Percentiles rank a stretch among this genome's conserved stretches.
Conservation (phyloP, 2,329 filamentous ascomycete genomes). For the Fusarium staphyleae region DNA sequence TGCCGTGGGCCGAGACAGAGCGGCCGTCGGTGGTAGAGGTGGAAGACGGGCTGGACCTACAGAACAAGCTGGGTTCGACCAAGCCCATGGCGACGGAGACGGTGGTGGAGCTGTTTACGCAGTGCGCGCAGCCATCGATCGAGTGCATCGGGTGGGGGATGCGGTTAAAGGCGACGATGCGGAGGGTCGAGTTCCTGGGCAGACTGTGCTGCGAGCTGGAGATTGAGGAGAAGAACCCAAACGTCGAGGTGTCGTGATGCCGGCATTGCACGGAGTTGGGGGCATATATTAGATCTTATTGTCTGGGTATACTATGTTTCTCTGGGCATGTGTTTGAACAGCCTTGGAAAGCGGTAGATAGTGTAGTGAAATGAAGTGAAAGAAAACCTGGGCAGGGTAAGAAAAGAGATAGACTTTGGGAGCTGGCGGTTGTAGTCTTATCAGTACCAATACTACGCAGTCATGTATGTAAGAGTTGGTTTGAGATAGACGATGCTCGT, state of each 20-base stretch:
- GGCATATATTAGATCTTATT: neutral
- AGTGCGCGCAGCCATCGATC: conserved; percentile 33
- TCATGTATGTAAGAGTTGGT: too few relatives aligned
- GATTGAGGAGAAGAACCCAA: conserved; percentile 36
- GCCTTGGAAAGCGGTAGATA: neutral
- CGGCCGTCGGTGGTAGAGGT: conserved; percentile 37
- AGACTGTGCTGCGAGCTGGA: conserved; percentile 38
- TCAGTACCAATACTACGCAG: too few relatives aligned
- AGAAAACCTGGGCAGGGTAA: too few relatives aligned
- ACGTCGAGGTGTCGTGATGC: conserved; percentile 24
- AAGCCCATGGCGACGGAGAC: conserved; percentile 34
- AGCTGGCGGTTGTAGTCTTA: too few relatives aligned
- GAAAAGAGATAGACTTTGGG: too few relatives aligned
- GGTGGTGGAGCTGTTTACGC: conserved; percentile 38
- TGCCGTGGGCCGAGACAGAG: conserved; percentile 34
- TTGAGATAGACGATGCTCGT: too few relatives aligned
- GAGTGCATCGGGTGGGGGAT: conserved; percentile 36
- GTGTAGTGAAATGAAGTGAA: conserved; percentile 8
- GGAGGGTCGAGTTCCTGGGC: conserved; percentile 36
- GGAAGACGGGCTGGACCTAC: conserved; percentile 35
- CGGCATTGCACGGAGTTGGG: conserved; percentile 26
- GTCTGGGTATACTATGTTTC: neutral
- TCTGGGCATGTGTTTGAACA: neutral
- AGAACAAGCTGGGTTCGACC: conserved; percentile 28
- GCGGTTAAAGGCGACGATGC: conserved; percentile 36